Evolutionary conservation across 2,329 filamentous ascomycete species (phyloP).

Genomic region (Fusarium sp.): DNA sequence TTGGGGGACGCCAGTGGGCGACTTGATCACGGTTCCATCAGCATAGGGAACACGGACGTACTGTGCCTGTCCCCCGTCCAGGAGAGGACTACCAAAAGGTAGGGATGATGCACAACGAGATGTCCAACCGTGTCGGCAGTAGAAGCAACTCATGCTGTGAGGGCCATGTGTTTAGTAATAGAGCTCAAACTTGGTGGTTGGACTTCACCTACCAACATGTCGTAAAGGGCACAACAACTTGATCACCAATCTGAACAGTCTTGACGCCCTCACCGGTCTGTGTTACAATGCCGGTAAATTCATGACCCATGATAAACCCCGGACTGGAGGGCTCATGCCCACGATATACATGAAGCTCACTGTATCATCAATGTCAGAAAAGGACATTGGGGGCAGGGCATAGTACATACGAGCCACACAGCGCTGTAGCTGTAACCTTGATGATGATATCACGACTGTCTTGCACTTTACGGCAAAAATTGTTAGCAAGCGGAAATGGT

Average conservation of each 20-base stretch:
- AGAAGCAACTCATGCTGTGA: not conserved
- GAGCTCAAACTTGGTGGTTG: accelerated
- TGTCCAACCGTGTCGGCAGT: not conserved
- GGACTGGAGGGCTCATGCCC: not conserved
- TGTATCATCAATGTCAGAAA: not conserved
- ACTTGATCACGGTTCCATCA: not conserved
- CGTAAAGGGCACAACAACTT: not conserved
- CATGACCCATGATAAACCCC: not conserved
- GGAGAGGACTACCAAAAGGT: not conserved
- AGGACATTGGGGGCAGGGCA: too few relatives aligned
- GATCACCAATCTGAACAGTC: not conserved
- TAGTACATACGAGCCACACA: not conserved
- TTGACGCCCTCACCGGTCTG: not conserved
- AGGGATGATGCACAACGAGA: not conserved
- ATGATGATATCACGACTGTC: not conserved
- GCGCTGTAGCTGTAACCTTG: not conserved
- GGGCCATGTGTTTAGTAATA: not conserved
- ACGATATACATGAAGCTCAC: not conserved
- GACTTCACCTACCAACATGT: not conserved
- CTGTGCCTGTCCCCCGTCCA: not conserved
- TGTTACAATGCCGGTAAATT: not conserved
- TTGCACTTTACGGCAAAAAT: not conserved
- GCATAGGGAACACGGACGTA: not conserved
- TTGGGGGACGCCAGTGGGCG: not conserved
- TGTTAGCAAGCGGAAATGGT: not conserved